phyloP scores from a whole-genome alignment of 768 basidiomycete species.

The Tephrocybe sp. region DNA sequence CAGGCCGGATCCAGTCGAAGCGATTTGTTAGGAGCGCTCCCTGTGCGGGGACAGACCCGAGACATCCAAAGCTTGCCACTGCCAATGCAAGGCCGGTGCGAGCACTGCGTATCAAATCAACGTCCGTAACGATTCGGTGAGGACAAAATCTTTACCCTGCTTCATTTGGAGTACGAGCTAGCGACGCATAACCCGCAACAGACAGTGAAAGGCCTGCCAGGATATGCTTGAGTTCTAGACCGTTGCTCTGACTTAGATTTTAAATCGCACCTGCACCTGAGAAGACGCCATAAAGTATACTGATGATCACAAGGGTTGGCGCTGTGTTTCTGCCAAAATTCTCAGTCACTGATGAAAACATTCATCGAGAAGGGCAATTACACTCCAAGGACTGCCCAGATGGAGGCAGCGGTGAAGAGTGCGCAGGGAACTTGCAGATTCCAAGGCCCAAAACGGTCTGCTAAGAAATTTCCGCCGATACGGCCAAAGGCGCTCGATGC shows the following conservation, averaged over 20 bases:
- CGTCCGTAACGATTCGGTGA: no score
- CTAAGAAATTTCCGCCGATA: constrained; percentile 31
- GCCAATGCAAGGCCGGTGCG: constrained; percentile 35
- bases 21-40: constrained; percentile 30
- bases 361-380: constrained; percentile 8
- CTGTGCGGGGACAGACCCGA: constrained; percentile 34
- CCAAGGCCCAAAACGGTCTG: constrained; percentile 28
- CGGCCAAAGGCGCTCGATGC: constrained; percentile 33
- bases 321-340: constrained; percentile 26
- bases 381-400: constrained; percentile 38
- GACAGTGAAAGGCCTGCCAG: constrained; percentile 32
- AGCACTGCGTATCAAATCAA: constrained; percentile 23
- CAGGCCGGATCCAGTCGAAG: constrained; percentile 31
- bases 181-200: constrained; percentile 27
- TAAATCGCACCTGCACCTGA: constrained; percentile 41
- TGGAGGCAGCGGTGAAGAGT: constrained; percentile 33
- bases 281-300: constrained; percentile 46
- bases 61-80: constrained; percentile 29
- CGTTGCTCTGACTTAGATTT: not conserved
- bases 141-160: constrained; percentile 27
- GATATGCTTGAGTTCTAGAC: no score
- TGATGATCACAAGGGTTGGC: constrained; percentile 36
- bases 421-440: constrained; percentile 34
- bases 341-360: not conserved
- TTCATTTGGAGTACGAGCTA: constrained; percentile 31